Percentiles rank a stretch among this genome's conserved stretches.
phyloP scores from a whole-genome alignment of 2,329 filamentous ascomycete species.

The Penicillium sclerotigenum region DNA sequence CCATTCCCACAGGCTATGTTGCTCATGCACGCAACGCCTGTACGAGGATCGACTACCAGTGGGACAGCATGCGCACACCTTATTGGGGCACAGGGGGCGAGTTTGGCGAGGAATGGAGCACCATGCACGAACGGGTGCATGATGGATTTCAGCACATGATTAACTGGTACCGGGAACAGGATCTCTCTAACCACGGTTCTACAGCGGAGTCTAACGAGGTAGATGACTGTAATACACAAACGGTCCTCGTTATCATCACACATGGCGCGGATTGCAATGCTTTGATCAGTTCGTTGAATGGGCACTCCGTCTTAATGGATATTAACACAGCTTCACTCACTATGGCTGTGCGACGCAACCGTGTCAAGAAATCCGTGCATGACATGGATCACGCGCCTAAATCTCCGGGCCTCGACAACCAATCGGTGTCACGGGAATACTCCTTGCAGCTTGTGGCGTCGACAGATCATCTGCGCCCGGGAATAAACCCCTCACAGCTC shows the following conservation, averaged over 20 bases:
- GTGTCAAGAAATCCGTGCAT: conserved; percentile 13
- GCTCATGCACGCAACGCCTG: conserved; percentile 87
- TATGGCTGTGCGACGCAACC: conserved; percentile 67
- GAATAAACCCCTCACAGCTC: conserved; percentile 36
- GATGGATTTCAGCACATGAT: conserved; percentile 74
- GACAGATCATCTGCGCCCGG: conserved; percentile 58
- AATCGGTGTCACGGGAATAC: conserved; percentile 51
- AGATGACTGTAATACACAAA: conserved; percentile 63
- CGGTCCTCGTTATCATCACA: conserved; percentile 82
- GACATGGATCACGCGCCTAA: conserved; percentile 7
- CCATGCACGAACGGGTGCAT: conserved; percentile 89
- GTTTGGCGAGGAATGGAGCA: conserved; percentile 90
- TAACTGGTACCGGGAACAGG: conserved; percentile 69
- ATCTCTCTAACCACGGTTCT: conserved; percentile 11
- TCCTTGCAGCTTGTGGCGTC: conserved; percentile 60
- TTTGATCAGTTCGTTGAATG: conserved; percentile 84
- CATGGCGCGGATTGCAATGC: conserved; percentile 97
- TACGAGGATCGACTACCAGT: conserved; percentile 83
- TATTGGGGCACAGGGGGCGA: conserved; percentile 85
- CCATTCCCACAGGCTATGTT: conserved; percentile 84
- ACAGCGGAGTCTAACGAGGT: conserved; percentile 3
- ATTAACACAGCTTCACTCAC: conserved; percentile 88
- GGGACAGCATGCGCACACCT: conserved; percentile 82
- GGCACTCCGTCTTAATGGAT: conserved; percentile 86
- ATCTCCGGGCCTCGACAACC: conserved; percentile 16